Evolutionary conservation across 495 filamentous ascomycete species (phyloP).

Genomic region (Staphylotrichum longicolle): DNA sequence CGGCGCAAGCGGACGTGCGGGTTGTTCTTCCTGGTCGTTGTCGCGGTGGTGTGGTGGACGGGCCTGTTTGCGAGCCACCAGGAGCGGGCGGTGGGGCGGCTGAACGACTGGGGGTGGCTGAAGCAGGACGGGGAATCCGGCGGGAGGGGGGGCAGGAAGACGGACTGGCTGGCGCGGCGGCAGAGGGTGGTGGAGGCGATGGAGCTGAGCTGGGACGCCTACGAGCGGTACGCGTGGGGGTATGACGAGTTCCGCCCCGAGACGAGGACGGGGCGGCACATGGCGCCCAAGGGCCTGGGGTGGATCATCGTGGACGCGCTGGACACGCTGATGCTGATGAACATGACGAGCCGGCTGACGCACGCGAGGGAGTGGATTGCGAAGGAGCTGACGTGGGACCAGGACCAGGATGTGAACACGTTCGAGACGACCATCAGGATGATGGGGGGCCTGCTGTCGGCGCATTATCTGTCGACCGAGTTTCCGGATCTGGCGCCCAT

Average conservation of each 20-base stretch:
- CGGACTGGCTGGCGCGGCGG: slow-evolving; percentile 73
- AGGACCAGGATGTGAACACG: slow-evolving; percentile 92
- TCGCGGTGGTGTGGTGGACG: slow-evolving; percentile 56
- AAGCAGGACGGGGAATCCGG: slow-evolving; percentile 26
- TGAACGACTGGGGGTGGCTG: slow-evolving; percentile 46
- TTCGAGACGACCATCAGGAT: slow-evolving; percentile 99
- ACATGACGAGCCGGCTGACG: slow-evolving; percentile 79
- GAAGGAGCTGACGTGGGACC: slow-evolving; percentile 76
- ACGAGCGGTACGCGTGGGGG: slow-evolving; percentile 92
- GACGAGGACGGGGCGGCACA: slow-evolving; percentile 73
- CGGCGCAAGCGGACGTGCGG: slow-evolving; percentile 54
- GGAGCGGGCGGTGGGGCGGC: slow-evolving; percentile 29
- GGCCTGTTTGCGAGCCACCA: slow-evolving; percentile 49
- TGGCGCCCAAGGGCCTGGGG: slow-evolving; percentile 79
- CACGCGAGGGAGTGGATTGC: slow-evolving; percentile 90
- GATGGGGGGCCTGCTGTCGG: slow-evolving; percentile 90
- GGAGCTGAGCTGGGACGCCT: slow-evolving; percentile 84
- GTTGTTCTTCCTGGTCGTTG: slow-evolving; percentile 49
- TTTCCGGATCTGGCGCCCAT: slow-evolving; percentile 67
- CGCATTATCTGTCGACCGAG: slow-evolving; percentile 82
- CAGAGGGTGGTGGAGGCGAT: slow-evolving; percentile 90
- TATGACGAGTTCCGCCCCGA: slow-evolving; percentile 82
- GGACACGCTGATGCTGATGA: slow-evolving; percentile 98
- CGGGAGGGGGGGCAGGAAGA: slow-evolving; percentile 29
- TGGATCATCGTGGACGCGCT: slow-evolving; percentile 98